Conservation (phyloP, 371 early-diverging fungal genomes). For the Lichtheimia hyalospora region DNA sequence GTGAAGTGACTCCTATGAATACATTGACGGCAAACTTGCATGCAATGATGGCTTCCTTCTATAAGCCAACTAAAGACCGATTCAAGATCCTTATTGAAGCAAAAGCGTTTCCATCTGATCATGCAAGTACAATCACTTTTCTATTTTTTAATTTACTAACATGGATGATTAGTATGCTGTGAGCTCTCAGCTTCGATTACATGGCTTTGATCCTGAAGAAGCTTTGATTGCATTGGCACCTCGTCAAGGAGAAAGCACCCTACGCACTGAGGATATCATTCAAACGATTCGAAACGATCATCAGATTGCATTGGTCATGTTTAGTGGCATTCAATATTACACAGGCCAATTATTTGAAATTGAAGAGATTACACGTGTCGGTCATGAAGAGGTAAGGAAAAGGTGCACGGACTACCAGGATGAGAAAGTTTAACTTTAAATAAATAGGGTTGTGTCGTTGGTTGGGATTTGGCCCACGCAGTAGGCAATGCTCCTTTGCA, state of each 20-base stretch:
- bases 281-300: slow-evolving; percentile 72
- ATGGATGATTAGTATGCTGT: slow-evolving; percentile 72
- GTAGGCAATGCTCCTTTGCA: slow-evolving; percentile 89
- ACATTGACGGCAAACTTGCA: slow-evolving; percentile 93
- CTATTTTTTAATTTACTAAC: neutral
- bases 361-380: slow-evolving; percentile 80
- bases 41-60: slow-evolving; percentile 88
- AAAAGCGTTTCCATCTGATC: slow-evolving; percentile 95
- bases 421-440: neutral
- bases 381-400: slow-evolving; percentile 68
- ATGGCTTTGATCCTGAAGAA: slow-evolving; percentile 70
- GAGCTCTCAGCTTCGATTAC: slow-evolving; percentile 82
- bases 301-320: slow-evolving; percentile 82
- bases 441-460: slow-evolving; percentile 82
- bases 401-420: neutral
- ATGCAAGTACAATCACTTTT: slow-evolving; percentile 26
- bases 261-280: slow-evolving; percentile 84
- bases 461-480: slow-evolving; percentile 96
- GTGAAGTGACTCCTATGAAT: slow-evolving; percentile 91
- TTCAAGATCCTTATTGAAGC: slow-evolving; percentile 91
- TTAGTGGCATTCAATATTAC: slow-evolving; percentile 95
- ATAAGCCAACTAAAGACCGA: slow-evolving; percentile 74
- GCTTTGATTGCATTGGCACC: slow-evolving; percentile 78
- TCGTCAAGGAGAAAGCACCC: slow-evolving; percentile 67
- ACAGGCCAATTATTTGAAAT: slow-evolving; percentile 95